Conservation (phyloP, 164 flowering plant species). For the Liriodendron chinense region DNA sequence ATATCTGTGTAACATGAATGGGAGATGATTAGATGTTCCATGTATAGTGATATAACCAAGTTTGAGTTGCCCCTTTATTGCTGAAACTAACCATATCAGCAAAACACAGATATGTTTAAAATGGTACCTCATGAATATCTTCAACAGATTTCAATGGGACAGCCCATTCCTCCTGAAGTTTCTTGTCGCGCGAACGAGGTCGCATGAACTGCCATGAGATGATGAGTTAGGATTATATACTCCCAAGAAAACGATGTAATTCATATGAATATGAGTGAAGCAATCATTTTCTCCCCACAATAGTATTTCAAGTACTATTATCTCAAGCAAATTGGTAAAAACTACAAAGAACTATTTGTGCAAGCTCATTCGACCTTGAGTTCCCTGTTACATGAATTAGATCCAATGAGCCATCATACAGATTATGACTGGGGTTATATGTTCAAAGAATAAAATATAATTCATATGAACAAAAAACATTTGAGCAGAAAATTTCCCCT, state of each 20-base stretch:
- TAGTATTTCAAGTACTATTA: background rate
- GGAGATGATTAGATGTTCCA: background rate
- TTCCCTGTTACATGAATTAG: background rate
- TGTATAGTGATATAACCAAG: background rate
- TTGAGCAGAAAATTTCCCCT: background rate
- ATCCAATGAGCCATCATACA: background rate
- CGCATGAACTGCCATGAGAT: conserved; percentile 70
- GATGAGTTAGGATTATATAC: background rate
- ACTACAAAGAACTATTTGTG: background rate
- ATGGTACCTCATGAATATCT: conserved; percentile 70
- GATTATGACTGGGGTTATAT: background rate
- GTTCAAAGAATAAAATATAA: background rate
- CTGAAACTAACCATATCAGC: background rate
- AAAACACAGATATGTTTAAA: background rate
- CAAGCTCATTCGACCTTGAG: background rate
- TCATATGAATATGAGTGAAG: background rate
- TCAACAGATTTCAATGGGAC: conserved; percentile 65
- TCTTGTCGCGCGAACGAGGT: conserved; percentile 89
- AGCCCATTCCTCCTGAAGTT: conserved; percentile 88
- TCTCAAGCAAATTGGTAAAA: background rate
- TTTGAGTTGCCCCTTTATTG: background rate
- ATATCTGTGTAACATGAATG: conserved; percentile 44
- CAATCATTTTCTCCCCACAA: background rate
- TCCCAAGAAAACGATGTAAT: background rate
- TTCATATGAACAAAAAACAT: background rate